Evolutionary conservation across 768 basidiomycete genomes (phyloP), one percentile per base, ranked within the genome.

Genomic region (Auriculariales sp.): DNA sequence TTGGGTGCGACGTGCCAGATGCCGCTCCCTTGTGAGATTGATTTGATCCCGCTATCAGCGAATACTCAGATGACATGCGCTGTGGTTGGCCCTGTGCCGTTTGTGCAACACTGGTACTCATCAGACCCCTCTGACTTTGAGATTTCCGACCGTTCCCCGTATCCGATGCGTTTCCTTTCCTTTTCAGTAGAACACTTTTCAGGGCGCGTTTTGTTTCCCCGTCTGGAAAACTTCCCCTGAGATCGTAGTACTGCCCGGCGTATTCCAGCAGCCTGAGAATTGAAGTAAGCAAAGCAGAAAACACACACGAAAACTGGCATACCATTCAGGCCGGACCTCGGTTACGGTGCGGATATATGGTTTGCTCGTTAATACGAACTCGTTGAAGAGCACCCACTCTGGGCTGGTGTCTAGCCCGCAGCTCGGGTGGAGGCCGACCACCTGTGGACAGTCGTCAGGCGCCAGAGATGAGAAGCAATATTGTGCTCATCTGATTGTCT

Each of bases 331-430:
- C 59, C 75, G 71, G 49, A 94, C 75, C 49, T 91, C 89, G 0
- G 92, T 81, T 17, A 94, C 89, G 0, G 88, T 94, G 27, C 95
- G 80, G 59, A 99, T 92, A 59, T 84, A 98, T 52, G 76, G 81
- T 45, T 81, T 67, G 4, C 88, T 87, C 5, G 93, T 98, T 55
- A 97, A 66, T 9, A 97, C 90, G 57, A 97, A 99, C 66, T 94
- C 92, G 59, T 93, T 90, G 71, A 85, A 92, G 7, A 88, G 62
- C 3, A 93, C 88, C 91, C 89, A 93, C 57, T 92, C 89, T 2
- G 92, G 92, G 51, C 82, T 81, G 10, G 77, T 77, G 54, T 90
- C 86, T 42, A 95, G 67, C 28, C 90, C 90, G 53, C 88, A 93
- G 22, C 83, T 85, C 6, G 92, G 86, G 61, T 97, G 92, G 15